Conservation (phyloP, 148 eudicot species). For the Camellia sinensis region DNA sequence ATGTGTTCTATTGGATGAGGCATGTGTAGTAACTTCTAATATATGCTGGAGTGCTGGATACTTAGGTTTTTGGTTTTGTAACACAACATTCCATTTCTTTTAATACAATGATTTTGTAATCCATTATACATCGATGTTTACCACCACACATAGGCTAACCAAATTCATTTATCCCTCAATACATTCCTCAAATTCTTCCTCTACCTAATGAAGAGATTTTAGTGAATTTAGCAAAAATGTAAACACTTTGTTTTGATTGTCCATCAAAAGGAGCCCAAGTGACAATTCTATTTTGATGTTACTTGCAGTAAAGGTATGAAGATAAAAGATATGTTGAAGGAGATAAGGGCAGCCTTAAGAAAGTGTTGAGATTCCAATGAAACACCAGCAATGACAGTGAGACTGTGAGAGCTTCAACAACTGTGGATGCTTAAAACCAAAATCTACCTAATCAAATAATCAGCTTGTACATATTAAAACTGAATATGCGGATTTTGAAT, state of each 20-base stretch:
- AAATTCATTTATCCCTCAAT: not conserved
- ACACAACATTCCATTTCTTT: not conserved
- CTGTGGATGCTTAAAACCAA: not conserved
- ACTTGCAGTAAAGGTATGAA: slow-evolving; percentile 68
- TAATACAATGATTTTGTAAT: not conserved
- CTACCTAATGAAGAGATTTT: not conserved
- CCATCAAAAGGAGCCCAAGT: slow-evolving; percentile 2
- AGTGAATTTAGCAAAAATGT: not conserved
- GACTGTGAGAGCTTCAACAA: not conserved
- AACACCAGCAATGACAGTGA: not conserved
- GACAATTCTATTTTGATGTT: not conserved
- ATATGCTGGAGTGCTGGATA: not conserved
- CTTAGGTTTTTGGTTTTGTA: not conserved
- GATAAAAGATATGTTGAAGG: slow-evolving; percentile 55
- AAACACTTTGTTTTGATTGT: not conserved
- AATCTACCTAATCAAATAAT: not conserved
- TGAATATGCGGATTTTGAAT: not conserved
- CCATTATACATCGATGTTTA: not conserved
- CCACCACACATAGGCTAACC: not conserved
- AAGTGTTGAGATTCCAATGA: slow-evolving; percentile 41
- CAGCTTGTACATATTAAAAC: not conserved
- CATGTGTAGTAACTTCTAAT: too few species aligned
- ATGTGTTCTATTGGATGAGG: too few species aligned
- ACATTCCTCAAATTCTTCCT: not conserved
- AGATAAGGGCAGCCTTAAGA: slow-evolving; percentile 72